These are phyloP conservation scores for Coemansia sp. DNA, from an alignment of 192 early-diverging fungal species.

Conservation along the genomic window DNA sequence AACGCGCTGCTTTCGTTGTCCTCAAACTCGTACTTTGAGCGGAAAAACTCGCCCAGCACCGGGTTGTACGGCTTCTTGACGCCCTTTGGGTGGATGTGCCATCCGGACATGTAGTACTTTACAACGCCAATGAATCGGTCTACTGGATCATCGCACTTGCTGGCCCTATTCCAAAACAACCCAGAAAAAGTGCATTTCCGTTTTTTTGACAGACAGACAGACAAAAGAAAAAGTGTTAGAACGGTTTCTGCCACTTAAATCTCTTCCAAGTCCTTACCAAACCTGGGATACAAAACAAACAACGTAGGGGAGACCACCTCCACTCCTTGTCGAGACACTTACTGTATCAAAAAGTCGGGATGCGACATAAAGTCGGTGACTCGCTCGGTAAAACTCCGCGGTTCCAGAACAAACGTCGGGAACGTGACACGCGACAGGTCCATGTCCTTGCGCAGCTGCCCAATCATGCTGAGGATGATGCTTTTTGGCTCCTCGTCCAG, in stretches of 20 bases:
- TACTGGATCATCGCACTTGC: conserved; percentile 65
- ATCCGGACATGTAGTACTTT: conserved; percentile 84
- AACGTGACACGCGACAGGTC: conserved; percentile 93
- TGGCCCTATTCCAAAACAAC: conserved; percentile 60
- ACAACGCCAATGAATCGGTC: conserved; percentile 80
- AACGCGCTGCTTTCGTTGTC: conserved; percentile 73
- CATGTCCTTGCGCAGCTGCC: conserved; percentile 83
- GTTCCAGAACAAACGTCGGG: conserved; percentile 93
- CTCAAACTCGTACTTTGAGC: conserved; percentile 72
- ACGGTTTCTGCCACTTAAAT: no score
- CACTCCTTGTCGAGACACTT: conserved; percentile 14
- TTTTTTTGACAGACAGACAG: no score
- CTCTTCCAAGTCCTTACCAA: no score
- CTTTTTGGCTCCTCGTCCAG: conserved; percentile 77
- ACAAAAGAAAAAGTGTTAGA: background rate
- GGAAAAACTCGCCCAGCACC: conserved; percentile 88
- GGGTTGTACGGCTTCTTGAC: conserved; percentile 97
- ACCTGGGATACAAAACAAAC: no score
- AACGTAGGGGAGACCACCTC: no score
- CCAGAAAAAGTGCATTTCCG: no score
- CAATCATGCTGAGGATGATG: conserved; percentile 85
- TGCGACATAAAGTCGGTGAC: conserved; percentile 97
- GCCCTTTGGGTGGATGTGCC: conserved; percentile 91
- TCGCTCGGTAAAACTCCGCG: conserved; percentile 88
- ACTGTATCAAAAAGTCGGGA: conserved; percentile 76